Base-by-base conservation (phyloP, 2,329 filamentous ascomycete genomes). In the Epichloe gansuensis region DNA sequence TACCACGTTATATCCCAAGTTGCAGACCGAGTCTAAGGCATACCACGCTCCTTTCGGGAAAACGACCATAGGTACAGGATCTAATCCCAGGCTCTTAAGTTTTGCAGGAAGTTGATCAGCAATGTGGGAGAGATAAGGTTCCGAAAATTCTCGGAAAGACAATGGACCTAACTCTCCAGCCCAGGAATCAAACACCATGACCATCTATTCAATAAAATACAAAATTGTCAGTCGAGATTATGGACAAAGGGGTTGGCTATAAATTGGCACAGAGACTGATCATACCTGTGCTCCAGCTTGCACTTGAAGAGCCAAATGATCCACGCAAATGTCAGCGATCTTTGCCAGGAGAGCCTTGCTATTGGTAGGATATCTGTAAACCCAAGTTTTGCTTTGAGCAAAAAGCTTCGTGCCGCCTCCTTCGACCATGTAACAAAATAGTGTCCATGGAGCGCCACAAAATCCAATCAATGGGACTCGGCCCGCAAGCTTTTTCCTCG, bases 11-110 rank as follows among this genome's bases (percentile, higher is more conserved):
- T 97, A 98, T 41, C 89, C 90, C 15, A 90, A 80, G 62, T 89
- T 74, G 71, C 90, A 96, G 21, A 93, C 79, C 35, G 87, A 82
- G 60, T 96, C 87, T 47, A 98, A 76, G 4, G 89, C 89, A 68
- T 95, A 93, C 87, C 93, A 97, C 11, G 93, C 91, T 11, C 93
- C 93, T 74, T 98, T 98, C 38, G 93, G 89, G 68, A 98, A 98
- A 25, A 97, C 89, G 5, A 90, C 94, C 90, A 97, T 96, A 3
- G 93, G 93, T 3, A 98, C 91, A 11, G 74, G 76, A 53, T 90
- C 86, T 50, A 91, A 71, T 0, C 83, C 82, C 64, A 94, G 75
- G 64, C 87, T 85, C 59, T 78, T 73, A 53, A 97, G 72, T 55
- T 81, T 82, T 60, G 74, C 75, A 1, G 91, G 91, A 3, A 98